Conservation (phyloP, 2,329 filamentous ascomycete species). For the Dryadomyces quercivorus region DNA sequence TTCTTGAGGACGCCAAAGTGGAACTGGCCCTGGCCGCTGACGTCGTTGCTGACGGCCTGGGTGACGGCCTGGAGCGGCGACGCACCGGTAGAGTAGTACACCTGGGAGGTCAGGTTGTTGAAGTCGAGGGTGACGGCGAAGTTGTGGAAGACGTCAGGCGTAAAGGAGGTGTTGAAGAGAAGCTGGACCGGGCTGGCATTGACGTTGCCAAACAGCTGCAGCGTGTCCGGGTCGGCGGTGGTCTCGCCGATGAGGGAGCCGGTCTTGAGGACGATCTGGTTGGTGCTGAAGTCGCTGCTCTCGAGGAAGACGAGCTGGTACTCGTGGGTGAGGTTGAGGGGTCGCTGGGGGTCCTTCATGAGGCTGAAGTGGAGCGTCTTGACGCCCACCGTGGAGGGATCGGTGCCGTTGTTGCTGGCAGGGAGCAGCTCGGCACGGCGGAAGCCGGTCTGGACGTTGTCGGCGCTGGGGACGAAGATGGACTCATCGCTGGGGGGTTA, state of each 20-base stretch:
- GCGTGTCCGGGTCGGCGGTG: slow-evolving; percentile 23
- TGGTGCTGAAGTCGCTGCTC: slow-evolving; percentile 31
- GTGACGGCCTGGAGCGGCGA: slow-evolving; percentile 34
- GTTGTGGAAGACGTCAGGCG: slow-evolving; percentile 44
- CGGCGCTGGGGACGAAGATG: slow-evolving; percentile 40
- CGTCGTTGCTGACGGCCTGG: slow-evolving; percentile 32
- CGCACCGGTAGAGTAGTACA: slow-evolving; percentile 41
- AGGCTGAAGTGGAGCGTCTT: slow-evolving; percentile 52
- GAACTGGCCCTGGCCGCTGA: slow-evolving; percentile 46
- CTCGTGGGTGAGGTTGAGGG: slow-evolving; percentile 48
- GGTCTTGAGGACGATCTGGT: slow-evolving; percentile 42
- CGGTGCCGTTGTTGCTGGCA: slow-evolving; percentile 35
- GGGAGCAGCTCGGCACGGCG: slow-evolving; percentile 46
- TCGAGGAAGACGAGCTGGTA: slow-evolving; percentile 44
- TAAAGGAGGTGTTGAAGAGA: slow-evolving; percentile 39
- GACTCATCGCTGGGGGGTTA: slow-evolving; percentile 30
- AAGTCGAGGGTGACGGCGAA: slow-evolving; percentile 49
- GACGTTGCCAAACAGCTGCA: slow-evolving; percentile 35
- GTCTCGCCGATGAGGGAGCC: slow-evolving; percentile 35
- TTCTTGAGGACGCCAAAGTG: slow-evolving; percentile 54
- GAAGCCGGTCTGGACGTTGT: slow-evolving; percentile 44
- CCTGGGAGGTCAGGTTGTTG: slow-evolving; percentile 39
- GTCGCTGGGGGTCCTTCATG: slow-evolving; percentile 35
- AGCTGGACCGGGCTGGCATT: slow-evolving; percentile 31
- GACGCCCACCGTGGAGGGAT: slow-evolving; percentile 37